Conservation (phyloP, 371 early-diverging fungal genomes). For the Nosema bombycis region DNA sequence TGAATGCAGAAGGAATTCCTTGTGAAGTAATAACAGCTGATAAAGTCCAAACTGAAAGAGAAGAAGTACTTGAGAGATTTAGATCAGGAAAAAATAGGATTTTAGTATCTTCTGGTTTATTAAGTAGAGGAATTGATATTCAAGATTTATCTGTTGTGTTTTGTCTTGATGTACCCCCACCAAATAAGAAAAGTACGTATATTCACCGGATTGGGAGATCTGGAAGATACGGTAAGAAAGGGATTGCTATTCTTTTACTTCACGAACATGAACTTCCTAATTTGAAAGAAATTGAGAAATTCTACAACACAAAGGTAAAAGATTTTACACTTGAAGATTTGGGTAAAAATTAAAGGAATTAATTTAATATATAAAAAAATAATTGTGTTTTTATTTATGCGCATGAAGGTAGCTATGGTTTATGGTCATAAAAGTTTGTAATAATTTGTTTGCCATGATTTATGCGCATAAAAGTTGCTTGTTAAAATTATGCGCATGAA, state of each 20-base stretch:
- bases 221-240: constrained; percentile 89
- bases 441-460: too few relatives aligned
- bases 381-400: too few relatives aligned
- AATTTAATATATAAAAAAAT: too few relatives aligned
- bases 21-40: constrained; percentile 96
- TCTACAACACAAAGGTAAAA: constrained; percentile 89
- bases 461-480: too few relatives aligned
- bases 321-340: constrained; percentile 77
- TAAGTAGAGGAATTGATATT: constrained; percentile 97
- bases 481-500: too few relatives aligned
- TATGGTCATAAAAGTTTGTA: too few relatives aligned
- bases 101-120: constrained; percentile 90
- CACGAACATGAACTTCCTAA: constrained; percentile 80
- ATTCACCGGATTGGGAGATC: constrained; percentile 95
- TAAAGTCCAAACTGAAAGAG: constrained; percentile 88
- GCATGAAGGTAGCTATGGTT: too few relatives aligned
- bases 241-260: constrained; percentile 96
- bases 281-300: constrained; percentile 85
- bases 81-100: constrained; percentile 76
- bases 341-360: neutral
- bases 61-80: constrained; percentile 90
- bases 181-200: constrained; percentile 92
- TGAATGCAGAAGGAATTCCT: constrained; percentile 81
- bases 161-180: constrained; percentile 90
- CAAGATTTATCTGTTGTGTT: constrained; percentile 95